These are phyloP conservation scores for Candida ulmi DNA, from an alignment of 805 yeast species.

Conservation along the genomic window DNA sequence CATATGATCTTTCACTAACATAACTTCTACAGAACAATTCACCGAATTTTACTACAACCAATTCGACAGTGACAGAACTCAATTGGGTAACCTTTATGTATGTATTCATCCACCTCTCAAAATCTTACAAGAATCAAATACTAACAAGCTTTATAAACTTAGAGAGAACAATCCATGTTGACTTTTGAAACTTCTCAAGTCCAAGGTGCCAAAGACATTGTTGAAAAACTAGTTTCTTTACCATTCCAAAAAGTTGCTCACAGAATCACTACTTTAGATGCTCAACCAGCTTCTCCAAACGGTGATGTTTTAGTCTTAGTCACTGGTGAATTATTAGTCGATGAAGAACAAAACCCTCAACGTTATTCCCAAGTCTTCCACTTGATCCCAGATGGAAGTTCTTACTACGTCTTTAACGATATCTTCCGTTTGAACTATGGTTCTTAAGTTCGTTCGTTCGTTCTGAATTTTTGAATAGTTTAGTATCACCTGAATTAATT, in stretches of 20 bases:
- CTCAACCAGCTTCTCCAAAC: conserved; percentile 92
- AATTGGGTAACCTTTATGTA: conserved; percentile 84
- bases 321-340: conserved; percentile 87
- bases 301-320: conserved; percentile 96
- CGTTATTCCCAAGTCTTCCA: conserved; percentile 98
- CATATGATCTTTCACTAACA: too few relatives aligned
- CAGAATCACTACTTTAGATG: conserved; percentile 91
- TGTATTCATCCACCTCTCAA: conserved; percentile 13
- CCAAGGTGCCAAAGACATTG: conserved; percentile 90
- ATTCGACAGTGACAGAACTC: conserved; percentile 88
- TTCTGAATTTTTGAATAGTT: too few relatives aligned
- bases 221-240: conserved; percentile 83
- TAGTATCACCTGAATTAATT: too few relatives aligned
- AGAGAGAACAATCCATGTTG: conserved; percentile 94
- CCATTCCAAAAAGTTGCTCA: conserved; percentile 93
- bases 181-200: conserved; percentile 92
- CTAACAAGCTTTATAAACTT: not conserved
- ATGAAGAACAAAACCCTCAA: conserved; percentile 93
- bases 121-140: not conserved
- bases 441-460: conserved; percentile 29
- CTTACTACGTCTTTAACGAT: conserved; percentile 94
- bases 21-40: conserved; percentile 85
- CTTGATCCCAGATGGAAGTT: conserved; percentile 84
- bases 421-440: conserved; percentile 91
- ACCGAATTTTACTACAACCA: conserved; percentile 93